phyloP scores from a whole-genome alignment of 495 filamentous ascomycete species.

The Podospora fimiseda region DNA sequence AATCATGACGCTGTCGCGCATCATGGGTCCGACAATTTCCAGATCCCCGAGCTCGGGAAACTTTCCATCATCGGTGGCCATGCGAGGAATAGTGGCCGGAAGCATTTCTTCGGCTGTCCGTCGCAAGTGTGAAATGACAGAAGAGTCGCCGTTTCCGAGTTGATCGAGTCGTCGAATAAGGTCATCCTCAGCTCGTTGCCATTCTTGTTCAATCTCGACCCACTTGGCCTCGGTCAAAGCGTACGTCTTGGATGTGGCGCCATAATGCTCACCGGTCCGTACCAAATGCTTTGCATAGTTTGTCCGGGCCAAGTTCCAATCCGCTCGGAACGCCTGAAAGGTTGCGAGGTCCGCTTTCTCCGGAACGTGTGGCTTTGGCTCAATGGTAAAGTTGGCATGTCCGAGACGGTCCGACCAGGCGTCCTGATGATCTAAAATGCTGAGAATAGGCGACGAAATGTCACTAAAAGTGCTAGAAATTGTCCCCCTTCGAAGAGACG shows the following conservation, averaged over 20 bases:
- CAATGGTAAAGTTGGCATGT: slow-evolving; percentile 87
- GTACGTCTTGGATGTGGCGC: slow-evolving; percentile 75
- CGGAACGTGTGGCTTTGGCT: slow-evolving; percentile 72
- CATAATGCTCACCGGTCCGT: slow-evolving; percentile 81
- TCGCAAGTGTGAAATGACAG: slow-evolving; percentile 21
- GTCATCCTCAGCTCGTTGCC: slow-evolving; percentile 60
- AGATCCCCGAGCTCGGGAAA: slow-evolving; percentile 83
- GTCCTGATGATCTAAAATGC: slow-evolving; percentile 60
- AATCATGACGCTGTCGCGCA: slow-evolving; percentile 49
- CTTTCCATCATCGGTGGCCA: slow-evolving; percentile 63
- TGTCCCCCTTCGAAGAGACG: slow-evolving; percentile 58
- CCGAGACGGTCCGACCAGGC: slow-evolving; percentile 77
- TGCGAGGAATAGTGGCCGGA: slow-evolving; percentile 39
- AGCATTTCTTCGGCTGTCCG: slow-evolving; percentile 34
- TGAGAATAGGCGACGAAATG: slow-evolving; percentile 43
- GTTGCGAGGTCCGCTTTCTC: slow-evolving; percentile 49
- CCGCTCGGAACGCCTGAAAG: slow-evolving; percentile 60
- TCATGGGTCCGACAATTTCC: slow-evolving; percentile 92
- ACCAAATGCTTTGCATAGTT: slow-evolving; percentile 81
- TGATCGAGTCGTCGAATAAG: slow-evolving; percentile 44
- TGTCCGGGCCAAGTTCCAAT: slow-evolving; percentile 74
- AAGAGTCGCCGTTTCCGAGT: slow-evolving; percentile 24
- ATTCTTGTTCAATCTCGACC: slow-evolving; percentile 64
- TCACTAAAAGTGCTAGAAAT: slow-evolving; percentile 30
- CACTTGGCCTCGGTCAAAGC: slow-evolving; percentile 78